Evolutionary conservation across 192 early-diverging fungal genomes (phyloP).

Genomic region (Dissophora ornata): DNA sequence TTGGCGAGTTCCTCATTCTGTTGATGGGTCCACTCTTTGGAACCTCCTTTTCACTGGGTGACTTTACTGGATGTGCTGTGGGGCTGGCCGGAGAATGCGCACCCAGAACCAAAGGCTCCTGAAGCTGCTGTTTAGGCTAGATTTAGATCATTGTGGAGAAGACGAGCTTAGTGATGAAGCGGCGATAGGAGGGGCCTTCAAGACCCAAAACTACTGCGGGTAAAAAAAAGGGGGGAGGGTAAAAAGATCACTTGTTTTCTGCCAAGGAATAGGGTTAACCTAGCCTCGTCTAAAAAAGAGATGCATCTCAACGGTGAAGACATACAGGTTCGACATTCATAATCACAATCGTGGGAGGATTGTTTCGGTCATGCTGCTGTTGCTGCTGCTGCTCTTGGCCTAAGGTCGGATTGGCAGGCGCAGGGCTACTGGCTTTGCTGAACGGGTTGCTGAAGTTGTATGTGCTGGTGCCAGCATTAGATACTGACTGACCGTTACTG

Average conservation of each 20-base stretch:
- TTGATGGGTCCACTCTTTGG: slow-evolving; percentile 60
- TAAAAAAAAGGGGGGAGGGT: not conserved
- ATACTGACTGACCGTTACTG: not conserved
- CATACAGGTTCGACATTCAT: not conserved
- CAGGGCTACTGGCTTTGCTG: not conserved
- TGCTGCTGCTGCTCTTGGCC: not conserved
- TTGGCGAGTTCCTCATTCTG: slow-evolving; percentile 64
- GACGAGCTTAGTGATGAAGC: not conserved
- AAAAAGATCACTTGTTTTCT: not conserved
- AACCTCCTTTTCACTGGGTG: slow-evolving; percentile 49
- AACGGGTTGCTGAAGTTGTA: not conserved
- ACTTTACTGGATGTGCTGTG: slow-evolving; percentile 2
- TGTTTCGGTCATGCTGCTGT: not conserved
- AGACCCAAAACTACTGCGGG: not conserved
- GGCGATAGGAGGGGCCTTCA: too few species aligned
- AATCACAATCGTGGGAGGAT: slow-evolving; percentile 5
- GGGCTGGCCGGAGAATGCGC: not conserved
- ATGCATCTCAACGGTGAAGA: not conserved
- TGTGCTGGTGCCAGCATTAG: not conserved
- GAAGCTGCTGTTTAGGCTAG: not conserved
- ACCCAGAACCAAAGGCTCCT: not conserved
- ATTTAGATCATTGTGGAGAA: slow-evolving; percentile 3
- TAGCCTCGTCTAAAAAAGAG: not conserved
- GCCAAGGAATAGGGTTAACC: slow-evolving; percentile 7
- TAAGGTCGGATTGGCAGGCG: too few species aligned